A percentile compares a stretch with the other conserved stretches of the same genome.
phyloP scores from a whole-genome alignment of 768 basidiomycete species.

The Amanita brunnescens region DNA sequence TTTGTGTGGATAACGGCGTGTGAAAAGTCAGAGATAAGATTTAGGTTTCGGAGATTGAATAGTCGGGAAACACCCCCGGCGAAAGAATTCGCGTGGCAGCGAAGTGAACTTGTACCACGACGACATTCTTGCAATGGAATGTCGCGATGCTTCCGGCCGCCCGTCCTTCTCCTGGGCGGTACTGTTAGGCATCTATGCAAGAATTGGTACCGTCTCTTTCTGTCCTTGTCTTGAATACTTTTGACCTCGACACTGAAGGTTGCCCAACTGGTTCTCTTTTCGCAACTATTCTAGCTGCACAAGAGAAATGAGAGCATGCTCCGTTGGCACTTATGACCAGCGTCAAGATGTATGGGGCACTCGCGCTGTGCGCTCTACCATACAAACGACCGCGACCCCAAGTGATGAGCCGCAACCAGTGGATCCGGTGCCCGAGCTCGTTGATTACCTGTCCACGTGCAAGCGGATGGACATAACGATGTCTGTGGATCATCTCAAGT shows the following conservation, averaged over 20 bases:
- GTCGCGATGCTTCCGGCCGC: constrained; percentile 62
- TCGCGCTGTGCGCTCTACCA: not conserved
- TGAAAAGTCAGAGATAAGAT: constrained; percentile 25
- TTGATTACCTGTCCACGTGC: not conserved
- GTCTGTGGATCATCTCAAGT: constrained; percentile 26
- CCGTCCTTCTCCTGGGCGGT: constrained; percentile 37
- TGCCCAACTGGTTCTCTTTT: too few species aligned
- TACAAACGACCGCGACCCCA: not conserved
- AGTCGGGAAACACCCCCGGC: not conserved
- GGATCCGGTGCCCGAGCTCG: not conserved
- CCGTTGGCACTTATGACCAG: not conserved
- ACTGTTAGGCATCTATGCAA: constrained; percentile 18
- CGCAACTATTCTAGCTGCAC: not conserved
- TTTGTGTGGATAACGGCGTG: constrained; percentile 30
- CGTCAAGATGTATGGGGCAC: not conserved
- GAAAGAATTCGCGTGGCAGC: too few species aligned
- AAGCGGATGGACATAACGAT: constrained; percentile 7
- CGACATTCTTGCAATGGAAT: constrained; percentile 58
- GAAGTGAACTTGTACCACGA: too few species aligned
- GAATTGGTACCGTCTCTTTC: constrained; percentile 14
- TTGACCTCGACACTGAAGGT: too few species aligned
- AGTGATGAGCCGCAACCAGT: not conserved
- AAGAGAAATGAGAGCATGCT: not conserved
- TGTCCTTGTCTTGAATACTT: too few species aligned
- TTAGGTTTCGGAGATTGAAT: constrained; percentile 11